A percentile compares a stretch with the other conserved stretches of the same genome.
Evolutionary conservation across 1,284 basidiomycete species (phyloP).

Genomic region (Marasmius oreades): DNA sequence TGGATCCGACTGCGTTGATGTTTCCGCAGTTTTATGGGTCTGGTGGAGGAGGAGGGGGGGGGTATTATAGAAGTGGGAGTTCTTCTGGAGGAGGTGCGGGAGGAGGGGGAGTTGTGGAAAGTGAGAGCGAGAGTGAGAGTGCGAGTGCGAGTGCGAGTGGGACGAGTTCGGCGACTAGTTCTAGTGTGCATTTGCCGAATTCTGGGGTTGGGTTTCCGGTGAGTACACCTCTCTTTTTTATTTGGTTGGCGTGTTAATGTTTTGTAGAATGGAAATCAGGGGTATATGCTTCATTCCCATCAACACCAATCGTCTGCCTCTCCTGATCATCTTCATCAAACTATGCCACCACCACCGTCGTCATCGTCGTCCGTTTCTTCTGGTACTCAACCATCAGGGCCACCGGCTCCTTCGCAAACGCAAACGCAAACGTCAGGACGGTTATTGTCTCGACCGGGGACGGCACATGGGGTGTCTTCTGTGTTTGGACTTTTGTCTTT

Average conservation of each 20-base stretch:
- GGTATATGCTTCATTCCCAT: background rate
- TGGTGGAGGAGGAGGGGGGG: too few species aligned
- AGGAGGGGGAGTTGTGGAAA: too few species aligned
- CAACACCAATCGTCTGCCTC: background rate
- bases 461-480: conserved; percentile 47
- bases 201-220: background rate
- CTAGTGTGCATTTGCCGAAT: background rate
- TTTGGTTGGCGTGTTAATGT: background rate
- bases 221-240: too few species aligned
- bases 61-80: too few species aligned
- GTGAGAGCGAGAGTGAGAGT: too few species aligned
- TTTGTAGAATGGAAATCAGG: background rate
- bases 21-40: too few species aligned
- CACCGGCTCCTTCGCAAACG: conserved; percentile 5
- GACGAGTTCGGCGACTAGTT: background rate
- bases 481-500: conserved; percentile 71
- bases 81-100: too few species aligned
- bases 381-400: background rate
- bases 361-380: background rate
- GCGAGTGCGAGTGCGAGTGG: background rate
- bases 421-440: too few species aligned
- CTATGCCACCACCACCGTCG: background rate
- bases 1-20: too few species aligned
- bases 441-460: conserved; percentile 10
- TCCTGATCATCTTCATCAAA: background rate